Base-by-base conservation (phyloP, 345 rosid species). In the Camelina hispida region DNA sequence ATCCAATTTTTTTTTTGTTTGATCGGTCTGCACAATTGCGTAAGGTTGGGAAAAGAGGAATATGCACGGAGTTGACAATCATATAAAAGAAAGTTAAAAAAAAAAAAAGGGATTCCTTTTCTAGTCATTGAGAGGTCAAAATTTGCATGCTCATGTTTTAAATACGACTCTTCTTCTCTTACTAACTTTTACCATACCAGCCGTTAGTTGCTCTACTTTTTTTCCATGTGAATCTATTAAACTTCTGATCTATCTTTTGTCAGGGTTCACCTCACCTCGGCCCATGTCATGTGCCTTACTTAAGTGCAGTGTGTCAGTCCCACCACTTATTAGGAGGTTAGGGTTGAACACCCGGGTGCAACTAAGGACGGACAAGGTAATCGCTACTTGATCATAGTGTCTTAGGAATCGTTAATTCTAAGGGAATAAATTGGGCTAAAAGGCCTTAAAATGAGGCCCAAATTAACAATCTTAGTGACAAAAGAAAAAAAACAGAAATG, bases 41-140 rank as follows among this genome's bases (percentile, higher is more conserved):
- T 75, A 60, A 68, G 74, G 48, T 61, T 40, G n/a, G 9, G 15
- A 12, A 68, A 60, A 67, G 73, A 51, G n/a, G 62, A 60, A 68
- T 48, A 37, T 44, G 61, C 17, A 48, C 3, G n/a, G 23, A 48
- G 10, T 8, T 44, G 38, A 65, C 18, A 6, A 12, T 55, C 48
- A 2, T 44, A 3, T 34, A 34, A 34, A 7, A 34, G 7, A 7
- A 23, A 23, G 25, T 23, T 23, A 30, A 30, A 30, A 5, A 32
- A 34, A 34, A 34, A 6, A 14, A 56, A 43, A 42, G 3, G 30
- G 30, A 28, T 6, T 3, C 13, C 0, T 51, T 66, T 38, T 20
- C 3, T 51, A 16, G 40, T 52, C 13, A 28, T 50, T 14, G n/a
- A 4, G 25, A n/a, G 50, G 74, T 69, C 79, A 76, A 76, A 61